Evolutionary conservation across 2,329 filamentous ascomycete species (phyloP), one percentile per base, ranked within the genome.

Genomic region (Pestalotiopsis sp.): DNA sequence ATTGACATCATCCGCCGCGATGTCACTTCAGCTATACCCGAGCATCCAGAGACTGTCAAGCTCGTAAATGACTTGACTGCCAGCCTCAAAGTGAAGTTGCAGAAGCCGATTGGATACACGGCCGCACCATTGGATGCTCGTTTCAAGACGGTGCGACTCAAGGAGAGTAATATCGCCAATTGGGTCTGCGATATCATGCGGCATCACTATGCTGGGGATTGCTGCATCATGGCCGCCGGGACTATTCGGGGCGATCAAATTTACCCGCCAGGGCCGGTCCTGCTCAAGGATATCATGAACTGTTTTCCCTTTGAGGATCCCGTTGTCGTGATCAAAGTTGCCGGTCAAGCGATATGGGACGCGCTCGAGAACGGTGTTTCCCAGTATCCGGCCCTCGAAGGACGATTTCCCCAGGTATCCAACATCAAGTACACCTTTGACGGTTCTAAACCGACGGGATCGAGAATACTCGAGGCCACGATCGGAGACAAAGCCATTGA

Each of bases 241-340:
- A 97, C 94, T 0, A 93, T 97, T 66, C 89, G 94, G 14, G 94
- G 94, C 1, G 94, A 97, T 76, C 93, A 96, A 78, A 90, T 97
- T 39, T 97, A 97, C 74, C 90, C 93, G 0, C 93, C 93, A 0
- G 94, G 94, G 0, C 84, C 94, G 0, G 82, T 97, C 7, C 85
- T 91, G 27, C 82, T 97, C 69, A 93, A 93, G 75, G 93, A 97
- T 75, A 89, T 97, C n/a, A 88, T 94, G 68, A 92, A 93, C 65
- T 97, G 93, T 76, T 97, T 97, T 73, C 95, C 95, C 0, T 97
- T 98, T 74, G 94, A 97, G 77, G 94, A 97, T 72, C 94, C 94
- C 0, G 92, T 95, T 1, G 91, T 97, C 0, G 89, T 97, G 4
- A 83, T 97, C 69, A 88, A 87, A 41, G 85, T 94, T 4, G 89